Base-by-base conservation (phyloP, 495 filamentous ascomycete species). In the Aspergillus sparsus region DNA sequence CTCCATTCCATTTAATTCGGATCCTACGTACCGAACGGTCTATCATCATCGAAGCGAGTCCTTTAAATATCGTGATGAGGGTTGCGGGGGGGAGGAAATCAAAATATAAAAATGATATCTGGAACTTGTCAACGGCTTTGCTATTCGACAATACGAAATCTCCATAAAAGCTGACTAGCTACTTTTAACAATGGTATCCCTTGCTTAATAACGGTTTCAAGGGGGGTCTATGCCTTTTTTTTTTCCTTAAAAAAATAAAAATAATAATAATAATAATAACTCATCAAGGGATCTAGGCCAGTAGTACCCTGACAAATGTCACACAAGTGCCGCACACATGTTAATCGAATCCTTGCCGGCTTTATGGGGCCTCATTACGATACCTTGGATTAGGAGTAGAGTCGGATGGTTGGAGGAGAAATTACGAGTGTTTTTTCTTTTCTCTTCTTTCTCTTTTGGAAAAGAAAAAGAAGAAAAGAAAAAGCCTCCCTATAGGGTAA, bases 181-280 rank as follows among this genome's bases (percentile, higher is more conserved):
- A 27, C 21, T 3, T 27, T 27, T 7, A n/a, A 11, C 37, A 4
- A 55, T 27, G 16, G 35, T 10, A 57, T 57, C 53, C 52, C 42
- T 64, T 52, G 42, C 53, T 51, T 61, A n/a, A 27, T 52, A 62
- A 53, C 57, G 57, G 57, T 45, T 53, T 35, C 31, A 39, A 45
- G 49, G 35, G 12, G 5, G 8, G 10, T 9, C 11, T 18, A 47
- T 18, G 21, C 21, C 21, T 27, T 27, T 27, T 27, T 27, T 27
- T 27, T 1, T 27, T 27, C 3, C 3, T 27, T 27, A 27, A 27
- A 27, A 3, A 27, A 27, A 27, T 27, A 27, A 27, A 27, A 3
- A 27, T n/a, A 27, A 27, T 27, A 27, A 27, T 27, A 27, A 27
- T 27, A 27, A 27, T 27, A 27, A 27, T 27, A 27, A 7, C 36